Evolutionary conservation across 371 early-diverging fungal genomes (phyloP).

Genomic region (Mucor racemosus): DNA sequence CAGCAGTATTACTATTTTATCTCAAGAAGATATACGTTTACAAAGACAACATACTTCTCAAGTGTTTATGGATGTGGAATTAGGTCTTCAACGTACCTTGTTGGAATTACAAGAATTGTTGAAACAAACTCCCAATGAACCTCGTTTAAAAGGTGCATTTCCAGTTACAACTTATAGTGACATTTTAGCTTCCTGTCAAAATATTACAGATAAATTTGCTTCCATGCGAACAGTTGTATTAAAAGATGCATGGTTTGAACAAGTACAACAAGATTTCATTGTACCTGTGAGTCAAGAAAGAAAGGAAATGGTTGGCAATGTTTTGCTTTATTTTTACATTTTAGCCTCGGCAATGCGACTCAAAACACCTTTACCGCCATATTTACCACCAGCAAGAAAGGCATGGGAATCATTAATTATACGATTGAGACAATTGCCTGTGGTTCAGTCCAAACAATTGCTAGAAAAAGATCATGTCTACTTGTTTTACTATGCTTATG

Average conservation of each 20-base stretch:
- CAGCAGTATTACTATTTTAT: slow-evolving; percentile 31
- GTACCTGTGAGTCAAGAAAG: slow-evolving; percentile 62
- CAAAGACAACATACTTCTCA: slow-evolving; percentile 37
- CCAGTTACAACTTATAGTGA: slow-evolving; percentile 69
- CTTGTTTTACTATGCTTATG: slow-evolving; percentile 82
- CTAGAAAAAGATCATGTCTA: slow-evolving; percentile 46
- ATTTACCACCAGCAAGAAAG: slow-evolving; percentile 71
- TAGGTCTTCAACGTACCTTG: slow-evolving; percentile 69
- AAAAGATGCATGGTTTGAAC: slow-evolving; percentile 64
- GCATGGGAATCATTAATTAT: slow-evolving; percentile 52
- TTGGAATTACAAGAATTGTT: slow-evolving; percentile 67
- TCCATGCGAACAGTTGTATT: slow-evolving; percentile 72
- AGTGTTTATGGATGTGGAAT: slow-evolving; percentile 72
- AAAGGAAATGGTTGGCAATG: slow-evolving; percentile 72
- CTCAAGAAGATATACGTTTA: slow-evolving; percentile 46
- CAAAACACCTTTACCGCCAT: slow-evolving; percentile 84
- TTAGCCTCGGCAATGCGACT: slow-evolving; percentile 79
- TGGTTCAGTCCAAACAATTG: slow-evolving; percentile 55
- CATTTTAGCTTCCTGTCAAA: slow-evolving; percentile 73
- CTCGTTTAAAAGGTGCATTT: slow-evolving; percentile 84
- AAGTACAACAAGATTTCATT: slow-evolving; percentile 60
- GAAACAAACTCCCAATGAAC: slow-evolving; percentile 78
- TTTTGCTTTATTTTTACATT: slow-evolving; percentile 80
- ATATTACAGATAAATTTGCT: slow-evolving; percentile 75
- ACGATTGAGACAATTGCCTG: slow-evolving; percentile 56